Percentiles rank a stretch among this genome's conserved stretches.
Evolutionary conservation across 805 yeast genomes (phyloP).

Genomic region (Lachancea waltii): DNA sequence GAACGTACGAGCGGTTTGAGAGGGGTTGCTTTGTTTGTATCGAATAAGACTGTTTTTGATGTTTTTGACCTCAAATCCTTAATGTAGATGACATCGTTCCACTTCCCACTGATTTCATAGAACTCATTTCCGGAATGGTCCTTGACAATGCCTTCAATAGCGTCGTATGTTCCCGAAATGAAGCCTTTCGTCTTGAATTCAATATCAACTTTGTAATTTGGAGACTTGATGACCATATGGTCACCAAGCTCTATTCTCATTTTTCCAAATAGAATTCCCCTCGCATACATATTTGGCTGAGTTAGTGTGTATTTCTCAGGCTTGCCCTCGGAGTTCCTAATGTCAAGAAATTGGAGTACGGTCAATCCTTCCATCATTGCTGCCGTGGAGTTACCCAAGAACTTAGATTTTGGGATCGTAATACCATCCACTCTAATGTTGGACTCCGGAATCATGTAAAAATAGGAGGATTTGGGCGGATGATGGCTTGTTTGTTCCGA

Average conservation of each 20-base stretch:
- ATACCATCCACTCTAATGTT: conserved; percentile 85
- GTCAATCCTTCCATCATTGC: conserved; percentile 94
- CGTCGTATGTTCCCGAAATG: conserved; percentile 86
- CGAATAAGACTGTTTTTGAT: conserved; percentile 48
- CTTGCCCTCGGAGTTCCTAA: conserved; percentile 38
- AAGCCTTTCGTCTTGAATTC: conserved; percentile 95
- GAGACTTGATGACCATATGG: conserved; percentile 70
- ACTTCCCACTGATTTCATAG: conserved; percentile 76
- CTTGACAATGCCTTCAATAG: conserved; percentile 69
- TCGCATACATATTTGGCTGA: conserved; percentile 94
- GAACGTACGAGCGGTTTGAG: conserved; percentile 69
- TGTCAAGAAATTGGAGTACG: conserved; percentile 59
- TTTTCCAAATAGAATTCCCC: conserved; percentile 88
- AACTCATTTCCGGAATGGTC: conserved; percentile 47
- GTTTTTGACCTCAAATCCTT: conserved; percentile 45
- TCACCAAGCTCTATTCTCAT: conserved; percentile 90
- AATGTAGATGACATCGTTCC: conserved; percentile 82
- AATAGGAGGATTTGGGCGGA: conserved; percentile 96
- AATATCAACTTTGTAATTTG: conserved; percentile 61
- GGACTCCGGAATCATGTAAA: conserved; percentile 75
- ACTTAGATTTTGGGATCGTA: conserved; percentile 78
- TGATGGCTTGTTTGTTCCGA: conserved; percentile 97
- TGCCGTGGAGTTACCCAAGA: conserved; percentile 93
- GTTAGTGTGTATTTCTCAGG: conserved; percentile 74
- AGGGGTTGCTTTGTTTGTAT: conserved; percentile 50